Evolutionary conservation across 768 basidiomycete species (phyloP).

Genomic region (Suillus spraguei): DNA sequence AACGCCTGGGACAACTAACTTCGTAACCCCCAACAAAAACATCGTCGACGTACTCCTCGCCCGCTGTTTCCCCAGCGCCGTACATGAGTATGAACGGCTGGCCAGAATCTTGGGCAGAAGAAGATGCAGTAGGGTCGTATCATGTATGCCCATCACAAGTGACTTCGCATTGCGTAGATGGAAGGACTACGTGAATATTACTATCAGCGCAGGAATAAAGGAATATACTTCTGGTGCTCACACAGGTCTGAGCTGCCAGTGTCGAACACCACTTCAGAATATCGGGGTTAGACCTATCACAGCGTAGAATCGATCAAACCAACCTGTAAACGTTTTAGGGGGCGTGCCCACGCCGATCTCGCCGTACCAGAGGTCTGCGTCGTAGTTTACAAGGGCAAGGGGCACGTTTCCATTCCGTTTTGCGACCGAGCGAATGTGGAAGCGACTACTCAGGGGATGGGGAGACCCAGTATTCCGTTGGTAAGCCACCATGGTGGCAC

Average conservation of each 20-base stretch:
- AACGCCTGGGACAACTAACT: conserved; percentile 6
- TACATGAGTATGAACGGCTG: conserved; percentile 34
- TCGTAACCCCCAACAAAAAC: conserved; percentile 37
- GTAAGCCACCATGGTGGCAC: conserved; percentile 42
- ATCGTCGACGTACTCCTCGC: conserved; percentile 37
- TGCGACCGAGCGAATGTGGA: neutral
- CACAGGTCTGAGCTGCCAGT: conserved; percentile 51
- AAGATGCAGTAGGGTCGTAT: conserved; percentile 29
- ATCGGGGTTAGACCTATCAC: neutral
- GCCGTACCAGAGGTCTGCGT: conserved; percentile 13
- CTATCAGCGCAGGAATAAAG: neutral
- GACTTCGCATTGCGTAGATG: conserved; percentile 25
- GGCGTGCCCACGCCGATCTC: conserved; percentile 48
- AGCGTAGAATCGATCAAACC: conserved; percentile 1
- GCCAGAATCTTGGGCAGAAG: conserved; percentile 22
- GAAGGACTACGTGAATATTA: conserved; percentile 33
- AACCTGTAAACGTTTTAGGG: conserved; percentile 39
- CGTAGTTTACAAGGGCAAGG: conserved; percentile 36
- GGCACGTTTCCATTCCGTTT: conserved; percentile 24
- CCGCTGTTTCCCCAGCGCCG: conserved; percentile 40
- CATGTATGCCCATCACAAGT: conserved; percentile 24
- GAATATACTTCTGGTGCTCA: conserved; percentile 8
- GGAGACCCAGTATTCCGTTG: conserved; percentile 43
- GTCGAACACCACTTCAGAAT: conserved; percentile 41
- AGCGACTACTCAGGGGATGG: conserved; percentile 31